A percentile compares a stretch with the other conserved stretches of the same genome.
Conservation (phyloP, 352 stramenopile species). For the Phytophthora tubulina region DNA sequence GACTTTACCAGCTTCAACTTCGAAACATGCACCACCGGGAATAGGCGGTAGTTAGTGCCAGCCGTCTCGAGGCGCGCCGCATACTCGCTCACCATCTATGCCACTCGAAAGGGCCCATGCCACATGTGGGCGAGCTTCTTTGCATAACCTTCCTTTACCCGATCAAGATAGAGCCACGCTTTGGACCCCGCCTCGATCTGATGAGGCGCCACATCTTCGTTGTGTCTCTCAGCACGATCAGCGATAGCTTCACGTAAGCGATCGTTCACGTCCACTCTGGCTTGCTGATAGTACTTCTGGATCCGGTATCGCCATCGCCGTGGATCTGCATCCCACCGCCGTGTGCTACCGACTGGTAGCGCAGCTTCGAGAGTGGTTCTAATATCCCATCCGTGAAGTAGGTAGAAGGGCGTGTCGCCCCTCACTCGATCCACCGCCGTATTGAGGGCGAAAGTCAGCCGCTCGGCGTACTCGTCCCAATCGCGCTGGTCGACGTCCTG, state of each 20-base stretch:
- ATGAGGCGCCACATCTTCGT: background rate
- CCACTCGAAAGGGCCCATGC: slow-evolving; percentile 36
- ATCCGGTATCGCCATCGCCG: slow-evolving; percentile 16
- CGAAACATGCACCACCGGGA: slow-evolving; percentile 36
- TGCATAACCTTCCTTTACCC: slow-evolving; percentile 12
- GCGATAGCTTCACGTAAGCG: background rate
- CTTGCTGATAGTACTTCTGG: slow-evolving; percentile 9
- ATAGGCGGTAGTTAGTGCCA: slow-evolving; percentile 14
- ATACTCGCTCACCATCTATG: slow-evolving; percentile 21
- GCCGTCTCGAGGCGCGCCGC: slow-evolving; percentile 8
- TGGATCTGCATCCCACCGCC: no score
- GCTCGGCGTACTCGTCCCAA: slow-evolving; percentile 42
- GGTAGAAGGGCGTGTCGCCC: slow-evolving; percentile 9
- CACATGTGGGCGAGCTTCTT: slow-evolving; percentile 24
- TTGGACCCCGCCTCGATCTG: background rate
- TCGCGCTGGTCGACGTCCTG: slow-evolving; percentile 28
- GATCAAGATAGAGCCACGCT: slow-evolving; percentile 16
- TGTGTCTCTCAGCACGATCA: background rate
- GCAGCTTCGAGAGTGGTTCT: slow-evolving; percentile 24
- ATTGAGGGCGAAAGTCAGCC: slow-evolving; percentile 38
- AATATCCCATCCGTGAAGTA: slow-evolving; percentile 1
- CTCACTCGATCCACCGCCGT: slow-evolving; percentile 17
- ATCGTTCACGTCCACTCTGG: background rate
- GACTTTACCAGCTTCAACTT: slow-evolving; percentile 20
- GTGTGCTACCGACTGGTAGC: background rate